Percentiles rank a stretch among this genome's conserved stretches.
These are phyloP conservation scores for Phytophthora fragariae DNA, from an alignment of 352 stramenopile species.

Conservation along the genomic window DNA sequence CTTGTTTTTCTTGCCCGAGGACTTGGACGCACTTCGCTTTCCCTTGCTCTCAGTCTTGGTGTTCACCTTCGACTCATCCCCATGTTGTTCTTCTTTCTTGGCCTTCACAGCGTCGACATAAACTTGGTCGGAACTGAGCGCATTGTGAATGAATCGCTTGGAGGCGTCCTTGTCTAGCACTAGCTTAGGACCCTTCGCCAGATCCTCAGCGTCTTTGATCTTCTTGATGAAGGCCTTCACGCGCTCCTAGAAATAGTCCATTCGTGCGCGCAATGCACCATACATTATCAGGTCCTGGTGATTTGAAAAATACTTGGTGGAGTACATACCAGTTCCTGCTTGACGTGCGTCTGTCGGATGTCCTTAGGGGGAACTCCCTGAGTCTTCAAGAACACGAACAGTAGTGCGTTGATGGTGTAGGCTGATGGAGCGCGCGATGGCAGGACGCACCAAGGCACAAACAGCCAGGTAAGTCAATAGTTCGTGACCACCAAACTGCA, in stretches of 20 bases:
- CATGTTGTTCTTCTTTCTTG: conserved; percentile 45
- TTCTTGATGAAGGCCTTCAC: conserved; percentile 91
- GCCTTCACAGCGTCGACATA: conserved; percentile 75
- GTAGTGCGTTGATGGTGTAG: conserved; percentile 87
- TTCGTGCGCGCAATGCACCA: background rate
- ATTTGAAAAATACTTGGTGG: background rate
- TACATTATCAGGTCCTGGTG: no score
- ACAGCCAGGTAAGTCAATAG: conserved; percentile 3
- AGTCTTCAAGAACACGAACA: conserved; percentile 90
- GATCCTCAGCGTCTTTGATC: conserved; percentile 89
- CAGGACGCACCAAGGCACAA: conserved; percentile 6
- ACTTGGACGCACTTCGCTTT: conserved; percentile 34
- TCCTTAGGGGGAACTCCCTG: conserved; percentile 90
- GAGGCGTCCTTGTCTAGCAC: conserved; percentile 82
- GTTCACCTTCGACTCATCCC: conserved; percentile 40
- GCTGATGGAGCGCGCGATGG: conserved; percentile 40
- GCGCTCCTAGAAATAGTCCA: conserved; percentile 56
- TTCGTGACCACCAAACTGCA: background rate
- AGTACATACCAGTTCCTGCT: conserved; percentile 78
- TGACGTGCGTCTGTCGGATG: conserved; percentile 90
- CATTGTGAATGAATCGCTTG: conserved; percentile 86
- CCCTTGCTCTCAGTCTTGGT: conserved; percentile 47
- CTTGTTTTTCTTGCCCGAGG: conserved; percentile 61
- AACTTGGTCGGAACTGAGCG: conserved; percentile 87
- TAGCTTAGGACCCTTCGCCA: conserved; percentile 78